Base-by-base conservation (phyloP, 2,329 filamentous ascomycete genomes). In the Aspergillus melleus region DNA sequence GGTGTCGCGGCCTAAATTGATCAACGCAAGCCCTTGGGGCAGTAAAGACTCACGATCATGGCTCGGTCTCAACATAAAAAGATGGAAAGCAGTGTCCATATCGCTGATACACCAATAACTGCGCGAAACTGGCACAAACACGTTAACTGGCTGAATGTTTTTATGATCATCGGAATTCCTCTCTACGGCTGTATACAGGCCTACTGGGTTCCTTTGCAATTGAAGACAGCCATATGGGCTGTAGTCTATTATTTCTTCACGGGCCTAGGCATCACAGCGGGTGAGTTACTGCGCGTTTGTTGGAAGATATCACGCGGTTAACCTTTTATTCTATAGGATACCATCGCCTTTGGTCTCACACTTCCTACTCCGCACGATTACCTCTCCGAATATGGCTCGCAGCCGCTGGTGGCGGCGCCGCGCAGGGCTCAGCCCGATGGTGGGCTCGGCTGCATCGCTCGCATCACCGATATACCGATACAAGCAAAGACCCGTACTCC, bases 271-370 rank as follows among this genome's bases (percentile, higher is more conserved):
- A 58, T 62, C 39, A 62, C 61, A n/a, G 61, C 58, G 3, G 61
- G 61, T 60, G 14, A 52, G 10, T 2, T 10, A 14, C 11, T 16
- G 8, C 16, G 49, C 19, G 22, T 26, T 2, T n/a, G 24, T 29
- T 8, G n/a, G 16, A 14, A 19, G 19, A 36, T 39, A 29, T 4
- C 26, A 14, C 6, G 3, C 6, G 32, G 16, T 53, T 26, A 19
- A 22, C 12, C 14, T 14, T 11, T 3, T 24, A 88, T 5, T 1
- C 26, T 9, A 9, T 29, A 89, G 90, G 57, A 86, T 90, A 75
- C 82, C 92, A 76, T 91, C 60, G 62, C 5, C 53, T 59, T 32
- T 66, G 64, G 64, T 51, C 64, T 14, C 64, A 66, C 50, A 16
- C 51, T 2, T 62, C 58, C 52, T 64, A 66, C 32, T 55, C 49